These are phyloP conservation scores for Annona squamosa DNA, from an alignment of 164 flowering plant species.

Conservation along the genomic window DNA sequence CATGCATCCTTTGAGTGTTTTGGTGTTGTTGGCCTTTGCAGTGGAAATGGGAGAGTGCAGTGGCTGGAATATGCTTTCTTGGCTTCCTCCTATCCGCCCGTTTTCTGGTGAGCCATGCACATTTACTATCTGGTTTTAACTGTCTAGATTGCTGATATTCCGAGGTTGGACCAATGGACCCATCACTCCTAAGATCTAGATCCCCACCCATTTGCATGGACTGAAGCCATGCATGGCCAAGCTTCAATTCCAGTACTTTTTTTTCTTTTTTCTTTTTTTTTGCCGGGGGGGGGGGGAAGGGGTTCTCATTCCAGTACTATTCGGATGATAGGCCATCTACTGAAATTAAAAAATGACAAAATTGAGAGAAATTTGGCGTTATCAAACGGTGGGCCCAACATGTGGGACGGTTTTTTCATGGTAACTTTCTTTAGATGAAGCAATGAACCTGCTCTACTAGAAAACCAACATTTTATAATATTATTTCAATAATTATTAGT, in stretches of 20 bases:
- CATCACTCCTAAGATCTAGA: not conserved
- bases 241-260: too few species aligned
- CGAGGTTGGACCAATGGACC: not conserved
- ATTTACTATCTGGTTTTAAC: not conserved
- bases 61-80: conserved; percentile 57
- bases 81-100: conserved; percentile 45
- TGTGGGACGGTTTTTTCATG: not conserved
- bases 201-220: not conserved
- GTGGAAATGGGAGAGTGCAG: conserved; percentile 68
- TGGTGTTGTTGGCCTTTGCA: conserved; percentile 19
- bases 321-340: too few species aligned
- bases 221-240: not conserved
- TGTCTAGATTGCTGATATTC: not conserved
- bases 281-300: too few species aligned
- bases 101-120: conserved; percentile 32
- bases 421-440: too few species aligned
- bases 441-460: too few species aligned
- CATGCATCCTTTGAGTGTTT: too few species aligned
- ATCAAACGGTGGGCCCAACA: not conserved
- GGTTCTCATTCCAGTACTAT: too few species aligned
- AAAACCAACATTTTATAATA: too few species aligned
- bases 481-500: too few species aligned
- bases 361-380: too few species aligned
- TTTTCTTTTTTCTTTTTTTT: too few species aligned
- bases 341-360: too few species aligned